These are phyloP conservation scores for Stagonosporopsis tanaceti DNA, from an alignment of 2,329 filamentous ascomycete genomes.

Conservation along the genomic window DNA sequence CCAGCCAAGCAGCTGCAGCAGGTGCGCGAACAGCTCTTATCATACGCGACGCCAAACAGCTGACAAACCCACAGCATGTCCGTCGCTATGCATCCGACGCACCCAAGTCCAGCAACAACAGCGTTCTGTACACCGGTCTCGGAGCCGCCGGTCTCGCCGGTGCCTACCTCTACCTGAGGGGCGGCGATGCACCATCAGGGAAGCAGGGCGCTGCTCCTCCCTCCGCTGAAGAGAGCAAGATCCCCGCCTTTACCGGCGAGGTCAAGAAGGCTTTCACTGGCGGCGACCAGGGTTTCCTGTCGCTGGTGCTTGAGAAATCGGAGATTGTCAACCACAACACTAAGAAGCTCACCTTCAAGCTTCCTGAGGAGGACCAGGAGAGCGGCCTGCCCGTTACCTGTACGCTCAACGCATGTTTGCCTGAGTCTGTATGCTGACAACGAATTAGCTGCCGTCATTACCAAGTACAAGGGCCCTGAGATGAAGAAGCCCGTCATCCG, in stretches of 20 bases:
- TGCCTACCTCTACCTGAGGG: slow-evolving; percentile 58
- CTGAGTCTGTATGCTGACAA: not conserved
- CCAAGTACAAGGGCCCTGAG: slow-evolving; percentile 86
- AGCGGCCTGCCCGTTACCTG: slow-evolving; percentile 78
- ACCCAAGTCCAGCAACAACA: slow-evolving; percentile 60
- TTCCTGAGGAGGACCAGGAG: slow-evolving; percentile 83
- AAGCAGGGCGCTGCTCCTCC: slow-evolving; percentile 36
- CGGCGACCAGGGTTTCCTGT: slow-evolving; percentile 88
- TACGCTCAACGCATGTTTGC: slow-evolving; percentile 59
- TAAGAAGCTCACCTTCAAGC: slow-evolving; percentile 87
- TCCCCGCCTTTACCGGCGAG: slow-evolving; percentile 50
- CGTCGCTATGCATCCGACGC: slow-evolving; percentile 76
- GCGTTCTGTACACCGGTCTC: slow-evolving; percentile 65
- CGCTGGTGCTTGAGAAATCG: slow-evolving; percentile 78
- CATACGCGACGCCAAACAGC: slow-evolving; percentile 27
- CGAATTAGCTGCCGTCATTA: slow-evolving; percentile 71
- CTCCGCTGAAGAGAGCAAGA: slow-evolving; percentile 49
- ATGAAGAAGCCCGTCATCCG: slow-evolving; percentile 86
- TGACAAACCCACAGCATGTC: slow-evolving; percentile 60
- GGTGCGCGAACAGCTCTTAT: slow-evolving; percentile 38
- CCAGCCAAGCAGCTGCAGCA: slow-evolving; percentile 52
- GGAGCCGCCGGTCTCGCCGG: slow-evolving; percentile 67
- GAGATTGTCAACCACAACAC: slow-evolving; percentile 92
- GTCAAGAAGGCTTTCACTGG: slow-evolving; percentile 72
- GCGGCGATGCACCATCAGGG: slow-evolving; percentile 37